Evolutionary conservation across 768 basidiomycete genomes (phyloP), one percentile per base, ranked within the genome.

Genomic region (Suillus discolor): DNA sequence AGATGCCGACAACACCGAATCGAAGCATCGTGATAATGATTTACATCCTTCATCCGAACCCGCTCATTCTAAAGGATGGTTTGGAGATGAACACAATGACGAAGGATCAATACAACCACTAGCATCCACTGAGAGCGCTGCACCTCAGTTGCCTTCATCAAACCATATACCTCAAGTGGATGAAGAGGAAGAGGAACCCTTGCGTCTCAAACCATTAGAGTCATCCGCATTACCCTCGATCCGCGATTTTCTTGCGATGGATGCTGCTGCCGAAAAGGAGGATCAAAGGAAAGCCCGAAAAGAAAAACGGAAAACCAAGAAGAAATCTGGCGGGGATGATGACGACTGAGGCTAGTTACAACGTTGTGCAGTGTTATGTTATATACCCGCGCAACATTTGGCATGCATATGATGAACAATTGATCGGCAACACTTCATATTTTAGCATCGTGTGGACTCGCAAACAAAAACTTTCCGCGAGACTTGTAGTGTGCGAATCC

Each of bases 181-280:
- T 44, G 79, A 75, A 36, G 78, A 77, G 49, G 84, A 79, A 36
- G 80, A 77, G 20, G 84, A 82, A 44, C 81, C 82, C 25, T 80
- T 81, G 67, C 87, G 89, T 45, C 85, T 97, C 12, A 84, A 82
- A 36, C 92, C 93, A 6, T 85, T 98, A 18, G 81, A 84, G 61
- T 90, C 92, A n/a, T 94, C 93, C 28, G 84, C 87, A 8, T 71
- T 96, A 20, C 92, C 93, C 41, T 94, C 93, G 18, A 92, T 97
- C 74, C 86, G 86, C 61, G 91, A 93, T 36, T 83, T 97, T 66
- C 79, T 98, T 45, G 90, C 89, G 7, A 86, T 91, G 81, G 92
- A 95, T 67, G 81, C 86, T 45, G 89, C 86, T 18, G 86, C 84
- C 6, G 86, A 85, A 67, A 84, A 85, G 65, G 82, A 82, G 16